Conservation (phyloP, 805 yeast genomes). For the Wickerhamomyces sydowiorum region DNA sequence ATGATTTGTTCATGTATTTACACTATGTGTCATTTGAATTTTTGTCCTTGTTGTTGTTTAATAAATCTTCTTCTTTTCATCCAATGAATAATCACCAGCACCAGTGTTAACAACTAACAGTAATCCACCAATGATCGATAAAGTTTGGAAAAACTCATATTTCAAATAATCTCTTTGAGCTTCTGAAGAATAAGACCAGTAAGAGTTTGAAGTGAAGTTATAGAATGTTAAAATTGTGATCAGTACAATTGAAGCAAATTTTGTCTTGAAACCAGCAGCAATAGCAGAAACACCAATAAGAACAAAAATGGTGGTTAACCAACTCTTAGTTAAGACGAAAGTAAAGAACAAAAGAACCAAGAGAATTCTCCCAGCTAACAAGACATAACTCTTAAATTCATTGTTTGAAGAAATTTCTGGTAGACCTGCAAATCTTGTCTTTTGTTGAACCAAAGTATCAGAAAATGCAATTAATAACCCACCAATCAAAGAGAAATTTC, state of each 20-base stretch:
- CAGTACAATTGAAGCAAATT: conserved; percentile 68
- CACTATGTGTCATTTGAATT: too few relatives aligned
- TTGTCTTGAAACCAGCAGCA: conserved; percentile 89
- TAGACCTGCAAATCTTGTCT: conserved; percentile 44
- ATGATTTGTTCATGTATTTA: too few relatives aligned
- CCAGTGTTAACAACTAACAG: conserved; percentile 89
- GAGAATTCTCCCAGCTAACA: conserved; percentile 83
- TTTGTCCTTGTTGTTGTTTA: conserved; percentile 22
- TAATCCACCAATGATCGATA: conserved; percentile 92
- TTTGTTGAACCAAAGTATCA: conserved; percentile 76
- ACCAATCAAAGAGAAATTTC: conserved; percentile 88
- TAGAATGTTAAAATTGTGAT: conserved; percentile 68
- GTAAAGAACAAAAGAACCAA: conserved; percentile 81
- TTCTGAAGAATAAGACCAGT: conserved; percentile 73
- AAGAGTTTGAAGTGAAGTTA: conserved; percentile 77
- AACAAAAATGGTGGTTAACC: conserved; percentile 62
- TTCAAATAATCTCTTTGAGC: conserved; percentile 82
- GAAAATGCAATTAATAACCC: conserved; percentile 84
- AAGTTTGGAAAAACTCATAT: conserved; percentile 91
- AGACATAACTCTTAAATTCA: conserved; percentile 64
- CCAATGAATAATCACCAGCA: conserved; percentile 90
- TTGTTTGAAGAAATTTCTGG: conserved; percentile 60
- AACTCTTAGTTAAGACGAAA: conserved; percentile 69
- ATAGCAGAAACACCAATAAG: conserved; percentile 72
- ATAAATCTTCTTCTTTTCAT: conserved; percentile 92